Evolutionary conservation across 768 basidiomycete genomes (phyloP), one percentile per base, ranked within the genome.

Genomic region (Candolleomyces efflorescens): DNA sequence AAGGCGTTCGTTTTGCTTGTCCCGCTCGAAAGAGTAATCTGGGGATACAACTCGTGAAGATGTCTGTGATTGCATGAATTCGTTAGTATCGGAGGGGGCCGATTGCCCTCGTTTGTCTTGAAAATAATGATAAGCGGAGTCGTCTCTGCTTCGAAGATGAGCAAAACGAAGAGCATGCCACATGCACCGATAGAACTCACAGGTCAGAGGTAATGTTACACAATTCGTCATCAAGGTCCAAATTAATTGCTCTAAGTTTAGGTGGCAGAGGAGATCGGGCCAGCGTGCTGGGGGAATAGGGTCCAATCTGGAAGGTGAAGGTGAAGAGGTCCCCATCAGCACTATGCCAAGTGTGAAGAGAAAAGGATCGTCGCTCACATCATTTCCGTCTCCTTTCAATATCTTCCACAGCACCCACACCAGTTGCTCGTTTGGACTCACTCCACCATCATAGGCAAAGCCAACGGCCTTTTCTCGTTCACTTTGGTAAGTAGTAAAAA

Each of bases 351-450:
- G 15, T 55, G 43, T 22, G n/a, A 51, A 41, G 26, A 39, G 37
- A 61, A 20, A 54, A 32, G 32, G 44, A 44, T 55, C 22, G 38
- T 47, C 49, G 77, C 84, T 63, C 61, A 90, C 90, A 76, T 92
- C 89, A 59, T 83, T 85, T 18, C 90, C 90, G 67, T 91, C 89
- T 53, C 90, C 90, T 68, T 84, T 89, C 55, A 92, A 73, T 56
- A 92, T 88, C 73, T 92, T 92, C 89, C 89, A 92, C 59, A 92
- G 75, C 45, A 92, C 90, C 89, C 90, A 92, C 39, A 91, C 87
- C 50, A 92, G 74, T 64, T 90, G 90, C 66, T 91, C 89, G 67
- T 84, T 89, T 52, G 82, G 78, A 58, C 78, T 77, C 24, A 80
- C 77, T 18, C 73, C 76, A n/a, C 76, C 76, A 17, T 73, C 69